phyloP scores from a whole-genome alignment of 148 eudicot species.

The Heliosperma pusillum region DNA sequence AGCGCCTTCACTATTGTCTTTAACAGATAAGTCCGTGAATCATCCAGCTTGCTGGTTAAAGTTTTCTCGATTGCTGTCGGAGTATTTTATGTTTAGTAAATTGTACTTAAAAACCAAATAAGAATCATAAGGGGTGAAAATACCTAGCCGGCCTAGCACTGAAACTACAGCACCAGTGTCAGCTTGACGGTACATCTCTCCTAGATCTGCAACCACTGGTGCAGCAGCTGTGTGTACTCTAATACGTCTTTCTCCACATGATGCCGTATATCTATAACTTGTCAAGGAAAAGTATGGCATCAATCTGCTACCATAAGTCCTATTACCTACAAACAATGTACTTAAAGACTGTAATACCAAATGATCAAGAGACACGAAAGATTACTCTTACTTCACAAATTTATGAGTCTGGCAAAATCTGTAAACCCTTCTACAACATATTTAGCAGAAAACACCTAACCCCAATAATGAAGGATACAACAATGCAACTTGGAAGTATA shows the following conservation, averaged over 20 bases:
- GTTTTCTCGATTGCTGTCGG: conserved; percentile 88
- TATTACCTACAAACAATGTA: background rate
- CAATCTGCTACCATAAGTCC: background rate
- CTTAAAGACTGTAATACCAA: background rate
- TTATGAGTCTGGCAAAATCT: background rate
- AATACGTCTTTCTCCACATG: conserved; percentile 99
- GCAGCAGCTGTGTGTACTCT: conserved; percentile 96
- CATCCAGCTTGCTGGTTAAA: conserved; percentile 77
- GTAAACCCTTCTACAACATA: background rate
- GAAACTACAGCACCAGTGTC: conserved; percentile 91
- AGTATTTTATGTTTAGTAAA: background rate
- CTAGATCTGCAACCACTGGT: conserved; percentile 85
- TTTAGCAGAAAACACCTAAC: conserved; percentile 1
- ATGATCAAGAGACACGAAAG: background rate
- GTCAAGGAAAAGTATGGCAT: conserved; percentile 39
- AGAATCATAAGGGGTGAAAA: background rate
- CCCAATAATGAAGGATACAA: conserved; percentile 66
- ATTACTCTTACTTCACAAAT: background rate
- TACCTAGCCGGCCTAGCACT: conserved; percentile 84
- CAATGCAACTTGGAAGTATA: conserved; percentile 94
- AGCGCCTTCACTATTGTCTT: conserved; percentile 70
- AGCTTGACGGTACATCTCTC: conserved; percentile 93
- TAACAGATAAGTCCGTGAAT: conserved; percentile 64
- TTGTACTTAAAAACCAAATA: background rate
- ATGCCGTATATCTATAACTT: conserved; percentile 72